Percentiles rank a stretch among this genome's conserved stretches.
These are phyloP conservation scores for Blastocladiella britannica DNA, from an alignment of 192 early-diverging fungal species.

Conservation along the genomic window DNA sequence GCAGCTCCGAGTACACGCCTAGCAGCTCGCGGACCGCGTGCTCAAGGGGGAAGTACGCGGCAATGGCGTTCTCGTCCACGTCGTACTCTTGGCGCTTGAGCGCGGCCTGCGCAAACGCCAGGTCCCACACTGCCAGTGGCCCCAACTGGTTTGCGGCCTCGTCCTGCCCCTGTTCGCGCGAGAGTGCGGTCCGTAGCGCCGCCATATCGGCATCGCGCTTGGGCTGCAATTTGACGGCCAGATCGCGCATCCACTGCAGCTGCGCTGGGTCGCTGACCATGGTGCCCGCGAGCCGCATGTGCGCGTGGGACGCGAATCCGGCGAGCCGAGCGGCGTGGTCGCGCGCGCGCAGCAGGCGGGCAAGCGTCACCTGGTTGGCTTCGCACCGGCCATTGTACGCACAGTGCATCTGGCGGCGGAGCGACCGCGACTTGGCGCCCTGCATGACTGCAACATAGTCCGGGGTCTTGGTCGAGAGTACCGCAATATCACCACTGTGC, in stretches of 20 bases:
- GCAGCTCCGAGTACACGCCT: background rate
- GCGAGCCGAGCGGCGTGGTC: background rate
- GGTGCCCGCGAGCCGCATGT: background rate
- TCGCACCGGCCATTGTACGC: background rate
- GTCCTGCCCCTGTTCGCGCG: background rate
- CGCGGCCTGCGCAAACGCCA: background rate
- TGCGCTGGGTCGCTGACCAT: background rate
- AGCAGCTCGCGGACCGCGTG: background rate
- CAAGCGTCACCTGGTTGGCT: background rate
- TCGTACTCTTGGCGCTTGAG: conserved; percentile 1
- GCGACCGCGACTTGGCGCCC: background rate
- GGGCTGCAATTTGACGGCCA: background rate
- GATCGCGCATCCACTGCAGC: background rate
- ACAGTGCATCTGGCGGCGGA: background rate
- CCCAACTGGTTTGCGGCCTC: too few relatives aligned
- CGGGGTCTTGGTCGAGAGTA: background rate
- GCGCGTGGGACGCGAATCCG: background rate
- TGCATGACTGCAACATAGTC: background rate
- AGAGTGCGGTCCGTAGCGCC: background rate
- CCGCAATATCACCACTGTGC: background rate
- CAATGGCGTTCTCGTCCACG: conserved; percentile 3
- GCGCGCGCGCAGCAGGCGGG: background rate
- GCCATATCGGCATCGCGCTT: background rate
- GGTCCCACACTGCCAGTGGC: too few relatives aligned
- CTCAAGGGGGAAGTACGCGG: conserved; percentile 4